Base-by-base conservation (phyloP, 176 grass and related monocot species). In the Oryza longistaminata region DNA sequence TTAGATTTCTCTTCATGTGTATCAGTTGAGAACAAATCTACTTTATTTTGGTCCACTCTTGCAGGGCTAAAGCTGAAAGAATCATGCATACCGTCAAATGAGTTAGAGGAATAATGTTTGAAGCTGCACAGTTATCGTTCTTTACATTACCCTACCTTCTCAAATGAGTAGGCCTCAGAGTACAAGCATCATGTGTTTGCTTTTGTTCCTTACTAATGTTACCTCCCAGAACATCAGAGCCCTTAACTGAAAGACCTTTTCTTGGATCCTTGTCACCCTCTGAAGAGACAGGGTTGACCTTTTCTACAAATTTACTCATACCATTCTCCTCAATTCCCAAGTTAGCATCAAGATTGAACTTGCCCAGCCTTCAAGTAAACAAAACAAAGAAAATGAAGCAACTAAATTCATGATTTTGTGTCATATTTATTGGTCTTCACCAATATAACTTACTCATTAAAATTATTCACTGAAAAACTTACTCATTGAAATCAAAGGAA, bases 401-500 rank as follows among this genome's bases (percentile, higher is more conserved):
- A 86, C 27, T 78, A 73, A 71, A 58, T 64, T 29, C 73, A 60
- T 70, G 15, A 82, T 82, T 34, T 82, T 69, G 74, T 74, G 55
- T 44, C 11, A 71, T 71, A 52, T 14, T 43, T 83, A 71, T 43
- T 3, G 49, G 14, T 79, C 40, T 89, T 64, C 62, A 46, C 50
- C 64, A 88, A 58, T 61, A 40, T 71, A 90, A 81, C 96, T 58
- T 21, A 21, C 96, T 58, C 7, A 21, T n/a, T 58, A 58, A 58
- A 58, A n/a, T 58, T n/a, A 58, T 58, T 58, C 53, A 58, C 53
- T 21, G 19, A 58, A 46, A 58, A 58, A n/a, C 53, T 87, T 96
- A 96, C 96, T 92, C 90, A 40, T 94, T 88, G n/a, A 98, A 96
- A 87, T 98, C 90, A 80, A 98, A 95, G 79, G 82, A 77, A 82